These are phyloP conservation scores for Hysterium pulicare DNA, from an alignment of 2,329 filamentous ascomycete genomes.

Conservation along the genomic window DNA sequence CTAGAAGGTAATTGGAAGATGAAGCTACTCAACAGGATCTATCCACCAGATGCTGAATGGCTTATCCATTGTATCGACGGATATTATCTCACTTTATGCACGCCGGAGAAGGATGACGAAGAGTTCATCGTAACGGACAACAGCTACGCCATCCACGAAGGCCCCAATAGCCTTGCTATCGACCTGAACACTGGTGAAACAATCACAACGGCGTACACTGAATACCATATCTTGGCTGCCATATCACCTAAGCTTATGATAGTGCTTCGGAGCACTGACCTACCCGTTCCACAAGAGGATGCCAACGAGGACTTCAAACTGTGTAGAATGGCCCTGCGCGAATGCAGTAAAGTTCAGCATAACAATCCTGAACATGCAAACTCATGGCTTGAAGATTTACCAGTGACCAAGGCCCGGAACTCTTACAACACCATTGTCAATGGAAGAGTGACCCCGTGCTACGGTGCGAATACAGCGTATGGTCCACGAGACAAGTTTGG, in stretches of 20 bases:
- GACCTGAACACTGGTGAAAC: constrained; percentile 5
- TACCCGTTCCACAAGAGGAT: constrained; percentile 18
- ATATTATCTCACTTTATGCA: constrained; percentile 30
- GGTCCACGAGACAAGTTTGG: constrained; percentile 1
- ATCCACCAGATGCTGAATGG: constrained; percentile 28
- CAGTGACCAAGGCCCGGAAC: background rate
- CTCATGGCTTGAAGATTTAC: background rate
- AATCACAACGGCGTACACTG: constrained; percentile 7
- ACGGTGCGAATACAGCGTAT: too few species aligned
- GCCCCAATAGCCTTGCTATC: constrained; percentile 10
- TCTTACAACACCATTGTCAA: background rate
- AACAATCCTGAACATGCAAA: background rate
- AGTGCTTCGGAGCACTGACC: constrained; percentile 15
- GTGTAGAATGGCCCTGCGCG: background rate
- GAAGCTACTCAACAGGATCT: constrained; percentile 20
- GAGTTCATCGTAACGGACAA: constrained; percentile 37
- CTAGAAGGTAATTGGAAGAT: constrained; percentile 21
- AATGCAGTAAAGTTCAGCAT: background rate
- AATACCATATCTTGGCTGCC: constrained; percentile 12
- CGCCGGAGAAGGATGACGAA: constrained; percentile 16
- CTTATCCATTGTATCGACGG: constrained; percentile 22
- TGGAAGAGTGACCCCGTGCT: background rate
- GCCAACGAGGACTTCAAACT: background rate
- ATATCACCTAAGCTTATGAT: constrained; percentile 21
- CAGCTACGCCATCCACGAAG: constrained; percentile 30